phyloP scores from a whole-genome alignment of 176 grass and related monocot species.

The Zea luxurians region DNA sequence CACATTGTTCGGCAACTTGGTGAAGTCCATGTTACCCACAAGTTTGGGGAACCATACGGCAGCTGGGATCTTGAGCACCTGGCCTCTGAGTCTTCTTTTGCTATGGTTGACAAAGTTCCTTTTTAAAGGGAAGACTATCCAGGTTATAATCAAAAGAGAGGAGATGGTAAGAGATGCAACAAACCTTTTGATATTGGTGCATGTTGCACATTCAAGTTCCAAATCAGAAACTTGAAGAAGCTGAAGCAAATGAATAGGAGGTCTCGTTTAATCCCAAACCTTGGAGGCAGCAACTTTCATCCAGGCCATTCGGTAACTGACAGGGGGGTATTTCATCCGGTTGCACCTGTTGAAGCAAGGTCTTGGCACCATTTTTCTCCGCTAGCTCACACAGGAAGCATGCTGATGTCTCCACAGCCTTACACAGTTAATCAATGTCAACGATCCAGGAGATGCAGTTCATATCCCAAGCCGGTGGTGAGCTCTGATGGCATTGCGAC shows the following conservation, averaged over 20 bases:
- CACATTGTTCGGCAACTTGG: conserved; percentile 45
- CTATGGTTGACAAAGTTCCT: conserved; percentile 26
- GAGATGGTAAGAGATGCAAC: conserved; percentile 34
- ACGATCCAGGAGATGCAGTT: no score
- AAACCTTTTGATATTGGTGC: conserved; percentile 31
- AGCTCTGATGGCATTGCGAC: neutral
- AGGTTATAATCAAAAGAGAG: conserved; percentile 61
- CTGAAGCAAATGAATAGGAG: conserved; percentile 16
- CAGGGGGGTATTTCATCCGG: neutral
- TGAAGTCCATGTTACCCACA: conserved; percentile 61
- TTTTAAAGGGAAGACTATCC: conserved; percentile 53
- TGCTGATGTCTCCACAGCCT: neutral
- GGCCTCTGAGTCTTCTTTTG: conserved; percentile 35
- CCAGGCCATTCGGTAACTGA: neutral
- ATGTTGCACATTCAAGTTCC: conserved; percentile 45
- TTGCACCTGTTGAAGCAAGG: neutral
- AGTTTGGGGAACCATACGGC: conserved; percentile 17
- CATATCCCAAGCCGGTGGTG: no score
- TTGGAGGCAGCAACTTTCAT: conserved; percentile 10
- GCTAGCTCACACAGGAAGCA: neutral
- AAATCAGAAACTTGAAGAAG: conserved; percentile 25
- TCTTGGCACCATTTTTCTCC: conserved; percentile 8
- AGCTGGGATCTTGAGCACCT: conserved; percentile 52
- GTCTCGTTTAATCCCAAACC: neutral
- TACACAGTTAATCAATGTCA: conserved; percentile 16